These are phyloP conservation scores for Neoboletus brunneissimus DNA, from an alignment of 768 basidiomycete genomes.

Conservation along the genomic window DNA sequence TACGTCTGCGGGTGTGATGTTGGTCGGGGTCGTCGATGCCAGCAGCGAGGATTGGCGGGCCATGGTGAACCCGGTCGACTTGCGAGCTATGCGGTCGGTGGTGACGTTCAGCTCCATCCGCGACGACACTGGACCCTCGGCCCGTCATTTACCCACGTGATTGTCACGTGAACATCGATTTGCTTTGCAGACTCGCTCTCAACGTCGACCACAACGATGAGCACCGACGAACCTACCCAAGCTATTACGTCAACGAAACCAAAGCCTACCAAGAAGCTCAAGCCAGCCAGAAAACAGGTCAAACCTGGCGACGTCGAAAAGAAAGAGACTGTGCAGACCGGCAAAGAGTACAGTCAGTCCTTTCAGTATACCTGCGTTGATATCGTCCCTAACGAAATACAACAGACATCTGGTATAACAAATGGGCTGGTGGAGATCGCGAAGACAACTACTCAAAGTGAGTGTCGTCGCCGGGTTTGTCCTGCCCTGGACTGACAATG, in stretches of 20 bases:
- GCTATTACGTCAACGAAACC: conserved; percentile 16
- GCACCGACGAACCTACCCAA: conserved; percentile 25
- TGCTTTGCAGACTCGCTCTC: not conserved
- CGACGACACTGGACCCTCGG: conserved; percentile 9
- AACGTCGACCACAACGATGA: conserved; percentile 29
- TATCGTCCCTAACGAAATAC: conserved; percentile 8
- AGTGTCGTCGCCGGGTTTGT: conserved; percentile 26
- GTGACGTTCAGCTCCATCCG: conserved; percentile 8
- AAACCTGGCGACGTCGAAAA: conserved; percentile 88
- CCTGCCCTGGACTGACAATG: conserved; percentile 1
- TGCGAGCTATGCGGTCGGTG: not conserved
- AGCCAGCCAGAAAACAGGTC: conserved; percentile 93
- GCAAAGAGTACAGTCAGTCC: conserved; percentile 91
- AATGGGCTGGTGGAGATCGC: conserved; percentile 99
- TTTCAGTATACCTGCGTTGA: not conserved
- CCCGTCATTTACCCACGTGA: conserved; percentile 20
- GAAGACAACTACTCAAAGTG: conserved; percentile 96
- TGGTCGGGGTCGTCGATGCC: conserved; percentile 41
- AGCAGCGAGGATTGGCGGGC: conserved; percentile 46
- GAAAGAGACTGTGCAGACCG: conserved; percentile 84
- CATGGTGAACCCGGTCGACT: conserved; percentile 33
- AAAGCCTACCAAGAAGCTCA: conserved; percentile 60
- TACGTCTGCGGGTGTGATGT: conserved; percentile 42
- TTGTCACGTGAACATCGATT: conserved; percentile 19
- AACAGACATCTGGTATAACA: conserved; percentile 96